phyloP scores from a whole-genome alignment of 106 monocot species.

The Hemerocallis citrina region DNA sequence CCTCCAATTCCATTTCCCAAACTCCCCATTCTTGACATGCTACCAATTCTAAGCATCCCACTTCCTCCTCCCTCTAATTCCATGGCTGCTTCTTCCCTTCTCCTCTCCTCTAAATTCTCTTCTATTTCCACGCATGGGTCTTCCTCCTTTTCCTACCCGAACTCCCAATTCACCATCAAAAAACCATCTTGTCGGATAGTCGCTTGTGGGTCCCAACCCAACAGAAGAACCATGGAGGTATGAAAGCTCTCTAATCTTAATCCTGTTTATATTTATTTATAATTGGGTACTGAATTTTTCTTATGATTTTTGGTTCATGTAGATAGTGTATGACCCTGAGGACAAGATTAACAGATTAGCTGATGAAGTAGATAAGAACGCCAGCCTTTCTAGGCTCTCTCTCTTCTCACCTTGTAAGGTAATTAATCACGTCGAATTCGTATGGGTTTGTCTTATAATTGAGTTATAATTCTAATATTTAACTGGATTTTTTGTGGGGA shows the following conservation, averaged over 20 bases:
- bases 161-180: conserved; percentile 3
- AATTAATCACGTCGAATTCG: background rate
- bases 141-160: conserved; percentile 10
- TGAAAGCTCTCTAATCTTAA: background rate
- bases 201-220: conserved; percentile 33
- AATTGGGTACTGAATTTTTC: background rate
- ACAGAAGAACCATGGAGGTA: conserved; percentile 71
- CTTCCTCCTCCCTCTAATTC: background rate
- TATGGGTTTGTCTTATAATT: background rate
- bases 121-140: conserved; percentile 11
- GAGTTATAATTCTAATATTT: no score
- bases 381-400: conserved; percentile 58
- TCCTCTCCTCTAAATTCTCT: background rate
- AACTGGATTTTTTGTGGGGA: background rate
- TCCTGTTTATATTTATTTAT: background rate
- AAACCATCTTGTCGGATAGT: conserved; percentile 21
- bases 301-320: background rate
- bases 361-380: conserved; percentile 68
- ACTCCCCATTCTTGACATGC: background rate
- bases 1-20: background rate
- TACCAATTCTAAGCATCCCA: background rate
- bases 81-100: conserved; percentile 18
- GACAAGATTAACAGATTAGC: conserved; percentile 64
- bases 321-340: conserved; percentile 77
- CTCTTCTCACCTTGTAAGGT: conserved; percentile 99